Evolutionary conservation across 768 basidiomycete species (phyloP), one percentile per base, ranked within the genome.

Genomic region (Auricularia cornea): DNA sequence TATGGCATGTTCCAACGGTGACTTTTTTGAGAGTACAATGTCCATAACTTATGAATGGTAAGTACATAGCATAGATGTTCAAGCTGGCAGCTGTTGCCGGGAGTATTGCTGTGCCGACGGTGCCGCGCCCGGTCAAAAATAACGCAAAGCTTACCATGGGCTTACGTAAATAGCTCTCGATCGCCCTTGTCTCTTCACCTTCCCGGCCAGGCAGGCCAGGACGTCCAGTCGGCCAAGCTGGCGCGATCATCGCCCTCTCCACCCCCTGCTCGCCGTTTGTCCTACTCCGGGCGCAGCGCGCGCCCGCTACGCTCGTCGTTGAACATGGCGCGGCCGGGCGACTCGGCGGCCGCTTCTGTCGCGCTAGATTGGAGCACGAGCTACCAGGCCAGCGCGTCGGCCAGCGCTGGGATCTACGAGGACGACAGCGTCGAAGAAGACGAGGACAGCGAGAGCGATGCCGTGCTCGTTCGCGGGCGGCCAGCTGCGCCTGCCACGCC

Each of bases 361-460:
- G 74, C 73, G 64, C 70, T 85, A 67, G 90, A 86, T 67, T 84
- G 90, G 86, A 93, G 89, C 70, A 92, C 90, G 14, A 92, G 90
- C 67, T 93, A 93, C 74, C 88, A 91, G 64, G 91, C 87, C 31
- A 91, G 91, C 59, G 68, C 68, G 54, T 90, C 90, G 35, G 92
- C 90, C 11, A 84, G 88, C 89, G 38, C 40, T 26, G 30, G 23
- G 77, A 85, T 66, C 80, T 57, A 57, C 20, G 54, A 57, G 54
- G 60, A 38, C 41, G 40, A 59, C 32, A 41, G 60, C 62, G 18
- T 41, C 23, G 65, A 62, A 30, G 59, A 44, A 32, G 38, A 30
- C 32, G 60, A 61, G 40, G 59, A 57, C 54, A 57, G 54, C 54
- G 54, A 57, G 18, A 16, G 16, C 12, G 54, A 57, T 11, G 28